Base-by-base conservation (phyloP, 441 rosid species). In the Jatropha podagrica region DNA sequence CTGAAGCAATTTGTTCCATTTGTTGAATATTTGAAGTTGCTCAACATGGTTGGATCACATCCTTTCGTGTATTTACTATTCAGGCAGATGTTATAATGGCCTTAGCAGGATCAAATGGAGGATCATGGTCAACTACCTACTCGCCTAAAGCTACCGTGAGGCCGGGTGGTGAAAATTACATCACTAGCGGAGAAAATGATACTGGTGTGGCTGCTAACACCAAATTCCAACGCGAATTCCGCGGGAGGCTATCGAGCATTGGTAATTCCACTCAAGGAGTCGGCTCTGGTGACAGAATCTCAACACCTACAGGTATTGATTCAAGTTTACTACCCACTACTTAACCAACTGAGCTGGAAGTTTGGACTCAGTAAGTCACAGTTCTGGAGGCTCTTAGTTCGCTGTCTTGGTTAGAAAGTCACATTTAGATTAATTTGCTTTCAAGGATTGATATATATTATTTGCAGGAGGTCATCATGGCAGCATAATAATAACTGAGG, bases 81-180 rank as follows among this genome's bases (percentile, higher is more conserved):
- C 91, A 95, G 99, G 98, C 97, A 46, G 98, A 93, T 77, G 87
- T 89, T 75, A 95, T 95, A 80, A 91, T 95, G 99, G 90, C 98
- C n/a, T 83, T 95, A 61, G 99, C 99, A 37, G 95, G 99, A 81
- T 95, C 99, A 76, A 93, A 88, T 68, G 97, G 98, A 69, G 95
- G 90, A 74, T 93, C 99, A 17, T 95, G 99, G 99, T 89, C 98
- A 37, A 95, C 99, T 3, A 83, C 81, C 13, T 85, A 83, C 88
- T 88, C 93, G 10, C 87, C 93, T 32, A 91, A 90, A 76, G 81
- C 88, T 5, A 73, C 75, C 13, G 42, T 51, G 3, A 86, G 81
- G 81, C 74, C 81, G 15, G 79, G 67, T 44, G 80, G 82, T 46
- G 86, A 87, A 77, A 81, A 77, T 73, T 65, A 79, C 72, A 60